Base-by-base conservation (phyloP, 495 filamentous ascomycete species). In the Friedmanniomyces simplex region DNA sequence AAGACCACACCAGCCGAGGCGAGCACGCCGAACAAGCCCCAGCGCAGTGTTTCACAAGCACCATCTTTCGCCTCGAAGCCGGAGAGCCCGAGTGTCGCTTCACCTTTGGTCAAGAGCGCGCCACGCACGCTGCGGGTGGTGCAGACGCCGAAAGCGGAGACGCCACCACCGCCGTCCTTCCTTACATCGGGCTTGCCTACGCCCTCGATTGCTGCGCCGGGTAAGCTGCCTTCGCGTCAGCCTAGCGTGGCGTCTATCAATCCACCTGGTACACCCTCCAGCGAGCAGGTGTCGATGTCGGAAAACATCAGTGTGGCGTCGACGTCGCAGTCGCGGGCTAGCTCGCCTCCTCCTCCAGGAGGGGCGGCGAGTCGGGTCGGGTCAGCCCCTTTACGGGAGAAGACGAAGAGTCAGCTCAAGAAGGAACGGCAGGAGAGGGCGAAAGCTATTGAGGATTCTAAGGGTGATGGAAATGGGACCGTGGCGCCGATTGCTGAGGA, bases 351-450 rank as follows among this genome's bases (percentile, higher is more conserved):
- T 4, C 84, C 66, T 1, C 84, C 87, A 0, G 75, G 80, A 1
- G 72, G 73, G 24, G 46, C 32, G 25, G 62, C 62, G 14, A 57
- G 57, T 7, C 87, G 79, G 62, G 79, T 91, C 46, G 88, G 89
- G 37, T 83, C 84, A 37, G 88, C 89, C 1, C 85, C 89, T 24
- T 77, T 88, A 0, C 77, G 87, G 39, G 71, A 77, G n/a, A 87
- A 88, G 64, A 90, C 89, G 16, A 98, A 97, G 76, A 91, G 83
- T 62, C 88, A 94, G 64, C 77, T 83, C 59, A 94, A 91, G 69
- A 96, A 95, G 68, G 87, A 95, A 62, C 76, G 89, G 46, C 73
- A 78, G 63, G 78, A 81, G 62, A 77, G 79, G 50, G 80, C 79
- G 0, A 83, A 79, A 66, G 73, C 77, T 39, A 74, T 76, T 0